Conservation (phyloP, 2,329 filamentous ascomycete species). For the Diplodia sapinea region DNA sequence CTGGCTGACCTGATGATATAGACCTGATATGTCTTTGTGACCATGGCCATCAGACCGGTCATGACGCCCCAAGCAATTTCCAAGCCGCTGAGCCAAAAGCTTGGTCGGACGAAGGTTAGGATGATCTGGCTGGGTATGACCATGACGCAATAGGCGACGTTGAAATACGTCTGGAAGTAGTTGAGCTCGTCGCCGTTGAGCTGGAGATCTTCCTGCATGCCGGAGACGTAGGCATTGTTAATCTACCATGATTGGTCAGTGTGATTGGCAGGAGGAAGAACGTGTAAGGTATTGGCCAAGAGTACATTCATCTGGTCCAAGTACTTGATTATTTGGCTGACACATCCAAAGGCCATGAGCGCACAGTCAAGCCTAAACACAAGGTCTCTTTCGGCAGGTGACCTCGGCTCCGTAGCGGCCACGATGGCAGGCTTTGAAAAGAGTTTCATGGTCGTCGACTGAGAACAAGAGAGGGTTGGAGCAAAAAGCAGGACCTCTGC, state of each 20-base stretch:
- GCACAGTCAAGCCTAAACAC: conserved; percentile 23
- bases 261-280: too few relatives aligned
- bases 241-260: too few relatives aligned
- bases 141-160: conserved; percentile 40
- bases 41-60: conserved; percentile 44
- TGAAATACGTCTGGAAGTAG: conserved; percentile 40
- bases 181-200: conserved; percentile 42
- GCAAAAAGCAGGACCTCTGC: too few relatives aligned
- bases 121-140: conserved; percentile 40
- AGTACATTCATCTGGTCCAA: conserved; percentile 34
- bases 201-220: conserved; percentile 42
- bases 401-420: background rate
- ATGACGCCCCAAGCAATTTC: conserved; percentile 50
- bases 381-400: background rate
- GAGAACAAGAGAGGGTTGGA: background rate
- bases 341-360: conserved; percentile 26
- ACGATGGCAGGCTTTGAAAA: background rate
- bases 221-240: conserved; percentile 41
- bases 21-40: background rate
- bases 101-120: conserved; percentile 35
- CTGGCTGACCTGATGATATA: background rate
- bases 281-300: too few relatives aligned
- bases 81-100: conserved; percentile 49
- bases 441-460: background rate
- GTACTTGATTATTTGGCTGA: conserved; percentile 43